Evolutionary conservation across 2,329 filamentous ascomycete genomes (phyloP).

Genomic region (Monosporascus cannonballus): DNA sequence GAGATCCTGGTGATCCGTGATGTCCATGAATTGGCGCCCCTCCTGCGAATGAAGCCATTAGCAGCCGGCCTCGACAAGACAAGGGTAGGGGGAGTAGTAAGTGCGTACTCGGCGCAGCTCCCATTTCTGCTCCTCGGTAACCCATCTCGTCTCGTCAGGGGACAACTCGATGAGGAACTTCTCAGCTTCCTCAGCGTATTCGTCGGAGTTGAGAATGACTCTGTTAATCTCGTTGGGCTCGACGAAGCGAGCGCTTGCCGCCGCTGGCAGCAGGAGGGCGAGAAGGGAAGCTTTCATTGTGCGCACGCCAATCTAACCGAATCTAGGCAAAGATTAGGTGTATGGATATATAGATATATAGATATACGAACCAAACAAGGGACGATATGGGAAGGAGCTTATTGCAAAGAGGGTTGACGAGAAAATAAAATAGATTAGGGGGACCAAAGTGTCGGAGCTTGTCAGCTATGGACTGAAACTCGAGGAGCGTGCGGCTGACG

Average conservation of each 20-base stretch:
- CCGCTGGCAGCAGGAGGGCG: slow-evolving; percentile 46
- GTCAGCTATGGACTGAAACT: no score
- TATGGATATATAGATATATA: not conserved
- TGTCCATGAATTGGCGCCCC: slow-evolving; percentile 89
- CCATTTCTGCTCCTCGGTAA: slow-evolving; percentile 96
- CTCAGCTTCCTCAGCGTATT: slow-evolving; percentile 33
- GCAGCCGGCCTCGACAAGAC: not conserved
- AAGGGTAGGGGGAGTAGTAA: not conserved
- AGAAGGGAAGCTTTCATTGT: slow-evolving; percentile 43
- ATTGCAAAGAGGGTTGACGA: no score
- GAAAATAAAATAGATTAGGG: no score
- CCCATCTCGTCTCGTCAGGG: slow-evolving; percentile 78
- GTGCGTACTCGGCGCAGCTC: slow-evolving; percentile 69
- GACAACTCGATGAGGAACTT: slow-evolving; percentile 74
- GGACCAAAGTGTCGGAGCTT: no score
- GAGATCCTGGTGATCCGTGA: slow-evolving; percentile 68
- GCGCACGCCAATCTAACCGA: not conserved
- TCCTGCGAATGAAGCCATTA: slow-evolving; percentile 44
- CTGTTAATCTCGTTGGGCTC: slow-evolving; percentile 45
- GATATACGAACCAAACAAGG: not conserved
- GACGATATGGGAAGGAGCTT: no score
- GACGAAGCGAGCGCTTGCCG: slow-evolving; percentile 50
- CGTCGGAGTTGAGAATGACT: slow-evolving; percentile 41
- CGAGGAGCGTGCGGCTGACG: no score
- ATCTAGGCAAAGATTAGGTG: not conserved